Base-by-base conservation (phyloP, 768 basidiomycete genomes). In the Tulasnella sp. region DNA sequence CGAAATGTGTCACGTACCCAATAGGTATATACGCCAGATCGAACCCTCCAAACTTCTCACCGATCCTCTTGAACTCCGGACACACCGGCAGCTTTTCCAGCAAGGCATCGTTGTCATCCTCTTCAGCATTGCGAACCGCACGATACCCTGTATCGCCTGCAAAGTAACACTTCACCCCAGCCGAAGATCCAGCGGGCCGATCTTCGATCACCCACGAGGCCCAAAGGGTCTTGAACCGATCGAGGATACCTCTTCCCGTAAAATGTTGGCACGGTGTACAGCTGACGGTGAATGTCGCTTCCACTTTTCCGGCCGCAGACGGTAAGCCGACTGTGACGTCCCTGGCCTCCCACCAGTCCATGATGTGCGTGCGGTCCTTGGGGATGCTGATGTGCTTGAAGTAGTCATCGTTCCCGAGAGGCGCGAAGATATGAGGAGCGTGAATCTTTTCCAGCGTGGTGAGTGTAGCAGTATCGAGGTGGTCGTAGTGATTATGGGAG, bases 51-150 rank as follows among this genome's bases (percentile, higher is more conserved):
- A 80, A 80, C 10, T 66, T 68, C 49, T 78, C 73, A 1, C 86
- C 87, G 52, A 90, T 82, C 68, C 84, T 77, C 65, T 76, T 76
- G 69, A 90, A 90, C 3, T 78, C 85, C 4, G 86, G 87, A 66
- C 86, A 88, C 10, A 74, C 69, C 0, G 83, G 78, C 1, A 78
- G 73, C n/a, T 70, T 68, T 1, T 77, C 68, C 34, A 38, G 15
- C 15, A 15, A 5, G 34, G 15, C 34, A 38, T 38, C 34, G 76
- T 80, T 63, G 74, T 76, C 68, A 15, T 59, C 56, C 10, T 59
- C 38, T 55, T 78, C 73, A 0, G 74, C 76, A 61, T 71, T 72
- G 49, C 61, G 61, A 15, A 81, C 80, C 0, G 75, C 63, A 22
- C 78, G 71, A 66, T 81, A 80, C 8, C 79, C 84, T 1, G 84